phyloP scores from a whole-genome alignment of 352 stramenopile species.

The Pythium sukuiense region DNA sequence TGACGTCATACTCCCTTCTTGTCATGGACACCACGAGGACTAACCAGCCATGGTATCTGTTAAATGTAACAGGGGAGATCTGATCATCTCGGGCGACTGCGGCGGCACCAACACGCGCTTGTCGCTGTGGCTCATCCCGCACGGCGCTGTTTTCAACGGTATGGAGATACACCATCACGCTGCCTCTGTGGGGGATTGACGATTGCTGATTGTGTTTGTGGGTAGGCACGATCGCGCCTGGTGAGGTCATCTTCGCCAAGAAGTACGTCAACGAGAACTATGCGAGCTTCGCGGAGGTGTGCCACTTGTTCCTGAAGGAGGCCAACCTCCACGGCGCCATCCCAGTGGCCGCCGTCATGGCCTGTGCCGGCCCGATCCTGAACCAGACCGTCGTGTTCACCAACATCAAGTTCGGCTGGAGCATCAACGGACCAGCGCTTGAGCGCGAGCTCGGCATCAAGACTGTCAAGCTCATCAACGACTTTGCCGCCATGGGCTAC shows the following conservation, averaged over 20 bases:
- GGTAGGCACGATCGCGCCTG: conserved; percentile 62
- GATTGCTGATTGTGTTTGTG: conserved; percentile 1
- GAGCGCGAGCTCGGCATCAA: conserved; percentile 83
- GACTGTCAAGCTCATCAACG: conserved; percentile 93
- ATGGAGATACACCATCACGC: conserved; percentile 2
- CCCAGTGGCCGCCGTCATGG: conserved; percentile 67
- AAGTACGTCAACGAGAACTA: conserved; percentile 88
- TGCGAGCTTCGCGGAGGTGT: conserved; percentile 84
- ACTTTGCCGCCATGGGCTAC: conserved; percentile 98
- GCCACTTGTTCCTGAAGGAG: conserved; percentile 93
- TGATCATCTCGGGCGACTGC: conserved; percentile 93
- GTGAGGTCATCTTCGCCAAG: conserved; percentile 82
- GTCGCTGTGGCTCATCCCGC: conserved; percentile 82
- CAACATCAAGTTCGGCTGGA: conserved; percentile 92
- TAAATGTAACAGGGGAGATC: conserved; percentile 35
- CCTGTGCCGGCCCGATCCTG: conserved; percentile 80
- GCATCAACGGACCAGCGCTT: conserved; percentile 83
- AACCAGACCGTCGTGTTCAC: conserved; percentile 90
- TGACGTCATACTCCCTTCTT: neutral
- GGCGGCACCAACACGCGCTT: conserved; percentile 97
- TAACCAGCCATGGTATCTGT: neutral
- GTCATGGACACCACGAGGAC: neutral
- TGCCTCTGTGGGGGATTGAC: too few relatives aligned
- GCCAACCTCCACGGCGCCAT: conserved; percentile 74
- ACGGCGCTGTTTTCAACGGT: conserved; percentile 60